Evolutionary conservation across 805 yeast species (phyloP), one percentile per base, ranked within the genome.

Genomic region (Ogataea saltuana): DNA sequence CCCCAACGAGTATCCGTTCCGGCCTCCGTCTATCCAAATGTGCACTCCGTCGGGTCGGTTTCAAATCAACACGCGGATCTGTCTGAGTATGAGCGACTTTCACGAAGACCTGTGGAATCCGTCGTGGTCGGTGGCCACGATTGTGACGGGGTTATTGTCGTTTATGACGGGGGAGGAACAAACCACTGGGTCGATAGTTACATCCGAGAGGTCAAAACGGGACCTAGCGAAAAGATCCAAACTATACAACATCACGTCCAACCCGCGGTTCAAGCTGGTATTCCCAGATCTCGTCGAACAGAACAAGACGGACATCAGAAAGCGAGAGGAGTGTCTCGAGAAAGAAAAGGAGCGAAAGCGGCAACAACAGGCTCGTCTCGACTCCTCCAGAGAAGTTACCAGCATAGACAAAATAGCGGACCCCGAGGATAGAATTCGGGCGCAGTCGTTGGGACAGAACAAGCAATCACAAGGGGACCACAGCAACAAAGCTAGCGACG

Each of bases 51-150:
- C 83, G 55, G 97, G 97, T 4, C 72, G 96, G 39, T 90, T 90
- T 61, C 78, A 81, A 45, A 76, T 88, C 44, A 87, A 87, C 61
- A 81, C 88, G 3, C 70, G 96, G 37, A 72, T 90, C 20, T 90
- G 98, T 66, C 70, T 90, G 37, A 81, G 90, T n/a, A 89, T 90
- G 84, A 83, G 95, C 56, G 97, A 90, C 66, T 90, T 80, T 63
- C 98, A 90, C 56, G 97, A 96, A 3, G 93, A 89, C 62, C 70
- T 85, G 1, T 90, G 98, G 98, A 89, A 90, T 63, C 97, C 98
- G 1, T 88, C 95, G 6, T 90, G 97, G 97, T 81, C 89, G 33
- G 97, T 90, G 19, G 72, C 88, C 25, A 89, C 97, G 0, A 90
- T 90, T 16, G 71, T 90, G 54, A 86, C 82, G 9, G 98, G 97